A percentile compares a stretch with the other conserved stretches of the same genome.
Evolutionary conservation across 768 basidiomycete species (phyloP).

Genomic region (Ramaria rubella): DNA sequence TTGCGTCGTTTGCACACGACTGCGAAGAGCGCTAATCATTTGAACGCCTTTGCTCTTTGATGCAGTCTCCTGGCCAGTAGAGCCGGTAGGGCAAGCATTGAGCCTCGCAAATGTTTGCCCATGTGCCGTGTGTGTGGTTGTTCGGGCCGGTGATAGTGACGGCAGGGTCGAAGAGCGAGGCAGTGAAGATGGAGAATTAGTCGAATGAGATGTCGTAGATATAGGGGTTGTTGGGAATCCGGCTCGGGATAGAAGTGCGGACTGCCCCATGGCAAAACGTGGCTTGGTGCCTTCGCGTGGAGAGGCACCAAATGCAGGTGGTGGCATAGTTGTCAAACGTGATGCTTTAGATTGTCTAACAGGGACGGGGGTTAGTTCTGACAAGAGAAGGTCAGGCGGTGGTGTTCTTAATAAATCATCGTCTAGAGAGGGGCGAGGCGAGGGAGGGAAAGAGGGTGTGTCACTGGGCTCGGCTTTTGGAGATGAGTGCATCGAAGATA

Average conservation of each 20-base stretch:
- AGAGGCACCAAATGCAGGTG: slow-evolving; percentile 11
- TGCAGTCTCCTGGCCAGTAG: slow-evolving; percentile 33
- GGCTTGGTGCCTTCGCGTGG: slow-evolving; percentile 9
- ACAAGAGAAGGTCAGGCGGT: slow-evolving; percentile 54
- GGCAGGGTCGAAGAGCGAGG: slow-evolving; percentile 39
- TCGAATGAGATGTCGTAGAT: slow-evolving; percentile 33
- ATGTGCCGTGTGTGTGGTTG: slow-evolving; percentile 60
- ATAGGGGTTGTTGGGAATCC: slow-evolving; percentile 35
- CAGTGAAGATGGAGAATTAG: slow-evolving; percentile 33
- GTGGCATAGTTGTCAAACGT: slow-evolving; percentile 11
- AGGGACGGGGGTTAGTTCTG: slow-evolving; percentile 43
- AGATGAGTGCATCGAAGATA: slow-evolving; percentile 18
- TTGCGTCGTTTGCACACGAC: slow-evolving; percentile 72
- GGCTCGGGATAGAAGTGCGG: slow-evolving; percentile 44
- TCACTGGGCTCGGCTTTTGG: slow-evolving; percentile 1
- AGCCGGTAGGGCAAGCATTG: slow-evolving; percentile 28
- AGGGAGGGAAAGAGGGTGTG: slow-evolving; percentile 29
- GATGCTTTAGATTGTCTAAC: slow-evolving; percentile 22
- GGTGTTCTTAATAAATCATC: slow-evolving; percentile 54
- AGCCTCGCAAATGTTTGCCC: slow-evolving; percentile 56
- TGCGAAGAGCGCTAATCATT: slow-evolving; percentile 91
- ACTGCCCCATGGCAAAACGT: slow-evolving; percentile 32
- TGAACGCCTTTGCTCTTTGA: slow-evolving; percentile 79
- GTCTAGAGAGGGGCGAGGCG: slow-evolving; percentile 33
- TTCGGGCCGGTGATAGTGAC: slow-evolving; percentile 34